Evolutionary conservation across 305 asterid genomes (phyloP), one percentile per base, ranked within the genome.

Genomic region (Fraxinus albicans): DNA sequence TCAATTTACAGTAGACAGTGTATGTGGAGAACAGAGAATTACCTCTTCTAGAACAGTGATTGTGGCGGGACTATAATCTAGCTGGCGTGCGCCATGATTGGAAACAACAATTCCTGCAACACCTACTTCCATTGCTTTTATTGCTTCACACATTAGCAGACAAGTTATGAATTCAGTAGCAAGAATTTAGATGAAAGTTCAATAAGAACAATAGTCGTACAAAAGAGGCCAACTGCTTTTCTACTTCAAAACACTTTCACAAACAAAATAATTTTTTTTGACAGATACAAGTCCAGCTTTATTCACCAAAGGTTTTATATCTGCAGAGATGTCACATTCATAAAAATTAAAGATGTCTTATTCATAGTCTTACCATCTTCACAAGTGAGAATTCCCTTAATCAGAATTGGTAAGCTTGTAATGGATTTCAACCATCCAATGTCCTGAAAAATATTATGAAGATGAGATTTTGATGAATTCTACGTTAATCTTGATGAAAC

Each of bases 11-110:
- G 73, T 27, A 10, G 15, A 65, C 17, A 3, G 73, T 65, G 15
- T 21, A 63, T 1, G 73, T 27, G 9, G 9, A 73, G 23, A 78
- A 82, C 17, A 29, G 53, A 72, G 21, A 67, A 15, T 38, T 40
- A 87, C 93, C 97, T 91, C 97, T 89, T 92, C 97, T 17, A 93
- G 89, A 76, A 88, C 94, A 63, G 85, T 77, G 83, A 93, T 89
- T 29, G 91, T 92, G 79, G 94, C 90, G 9, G 97, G 96, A 81
- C 84, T 44, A 79, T 88, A 84, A 78, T 93, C 94, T 6, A 92
- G 87, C 86, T 92, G 97, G 36, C 92, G 93, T 77, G 90, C 94
- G 80, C 96, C 97, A 75, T 92, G 96, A 84, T 93, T 91, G 72
- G 97, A 92, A 60, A 93, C 94, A 12, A 93, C 70, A 25, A 92